A percentile compares a stretch with the other conserved stretches of the same genome.
Evolutionary conservation across 495 filamentous ascomycete species (phyloP).

Genomic region (Lophiostoma macrostomum): DNA sequence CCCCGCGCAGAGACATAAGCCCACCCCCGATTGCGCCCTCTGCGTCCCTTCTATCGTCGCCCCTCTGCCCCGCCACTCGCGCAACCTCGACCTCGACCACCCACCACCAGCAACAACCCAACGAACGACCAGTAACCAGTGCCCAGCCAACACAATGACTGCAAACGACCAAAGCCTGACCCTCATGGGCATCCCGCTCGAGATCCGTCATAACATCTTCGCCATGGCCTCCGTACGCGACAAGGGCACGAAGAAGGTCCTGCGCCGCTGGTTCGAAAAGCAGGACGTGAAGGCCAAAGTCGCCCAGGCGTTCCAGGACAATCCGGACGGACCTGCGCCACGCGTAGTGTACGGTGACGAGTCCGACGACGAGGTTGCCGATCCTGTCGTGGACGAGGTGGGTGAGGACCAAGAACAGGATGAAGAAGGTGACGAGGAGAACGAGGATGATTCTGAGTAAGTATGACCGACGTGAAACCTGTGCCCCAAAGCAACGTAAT

Average conservation of each 20-base stretch:
- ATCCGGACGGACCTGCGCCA: background rate
- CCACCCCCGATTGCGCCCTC: background rate
- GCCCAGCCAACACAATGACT: background rate
- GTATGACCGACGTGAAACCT: background rate
- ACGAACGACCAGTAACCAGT: background rate
- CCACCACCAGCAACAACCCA: background rate
- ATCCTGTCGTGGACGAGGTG: background rate
- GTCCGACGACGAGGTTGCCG: background rate
- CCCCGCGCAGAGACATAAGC: background rate
- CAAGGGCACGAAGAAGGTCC: constrained; percentile 12
- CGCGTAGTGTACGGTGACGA: background rate
- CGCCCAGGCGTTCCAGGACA: constrained; percentile 1
- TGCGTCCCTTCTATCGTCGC: background rate
- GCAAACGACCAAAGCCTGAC: background rate
- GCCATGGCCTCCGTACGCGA: constrained; percentile 7
- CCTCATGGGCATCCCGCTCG: constrained; percentile 23
- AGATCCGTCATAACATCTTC: constrained; percentile 29
- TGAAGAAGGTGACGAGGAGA: constrained; percentile 7
- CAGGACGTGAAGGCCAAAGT: constrained; percentile 11
- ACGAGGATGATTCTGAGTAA: background rate
- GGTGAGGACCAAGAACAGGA: constrained; percentile 7
- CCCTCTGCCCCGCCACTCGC: background rate
- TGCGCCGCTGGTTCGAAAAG: constrained; percentile 32
- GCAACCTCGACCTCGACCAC: background rate
- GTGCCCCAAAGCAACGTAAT: background rate